Base-by-base conservation (phyloP, 257 asterid genomes). In the Paulownia fortunei region DNA sequence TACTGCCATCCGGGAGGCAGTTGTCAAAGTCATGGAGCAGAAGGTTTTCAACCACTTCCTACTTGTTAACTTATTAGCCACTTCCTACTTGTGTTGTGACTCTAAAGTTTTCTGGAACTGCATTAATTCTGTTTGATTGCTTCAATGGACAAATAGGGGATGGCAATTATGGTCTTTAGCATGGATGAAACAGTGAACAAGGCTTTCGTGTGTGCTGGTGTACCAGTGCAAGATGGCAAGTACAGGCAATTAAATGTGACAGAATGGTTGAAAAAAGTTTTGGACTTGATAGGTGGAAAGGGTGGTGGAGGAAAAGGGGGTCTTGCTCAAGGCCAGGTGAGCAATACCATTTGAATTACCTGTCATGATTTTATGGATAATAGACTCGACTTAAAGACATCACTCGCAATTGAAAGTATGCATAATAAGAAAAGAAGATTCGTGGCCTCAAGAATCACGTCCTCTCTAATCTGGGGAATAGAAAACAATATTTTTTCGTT, bases 221-320 rank as follows among this genome's bases (percentile, higher is more conserved):
- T 93, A n/a, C 99, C 99, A 0, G 96, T 90, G 74, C 78, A 88
- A 71, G 86, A 87, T 59, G 91, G 82, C 64, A 89, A 84, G 82
- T 87, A 83, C 85, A 84, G 83, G 81, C 87, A 82, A 73, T 83
- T 96, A 80, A 89, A 88, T 54, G 94, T 85, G 30, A 85, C 86
- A 19, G 98, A 92, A 27, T 96, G 99, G 99, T 74, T 96, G 87
- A 89, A 83, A 72, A 85, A 86, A 42, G 96, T 91, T 55, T 77
- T 93, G 89, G 92, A 86, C 34, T 86, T 89, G 70, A 87, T 96
- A 70, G 87, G 77, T 10, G 99, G 99, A 24, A 93, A 92, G 76
- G 98, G 99, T n/a, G 99, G 99, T 36, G 99, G 97, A n/a, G 97
- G 99, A 77, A 93, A 90, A 86, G 96, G 97, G 8, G 92, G 94